A percentile compares a stretch with the other conserved stretches of the same genome.
These are phyloP conservation scores for Pyrrhoderma noxium DNA, from an alignment of 1,284 basidiomycete species.

Conservation along the genomic window DNA sequence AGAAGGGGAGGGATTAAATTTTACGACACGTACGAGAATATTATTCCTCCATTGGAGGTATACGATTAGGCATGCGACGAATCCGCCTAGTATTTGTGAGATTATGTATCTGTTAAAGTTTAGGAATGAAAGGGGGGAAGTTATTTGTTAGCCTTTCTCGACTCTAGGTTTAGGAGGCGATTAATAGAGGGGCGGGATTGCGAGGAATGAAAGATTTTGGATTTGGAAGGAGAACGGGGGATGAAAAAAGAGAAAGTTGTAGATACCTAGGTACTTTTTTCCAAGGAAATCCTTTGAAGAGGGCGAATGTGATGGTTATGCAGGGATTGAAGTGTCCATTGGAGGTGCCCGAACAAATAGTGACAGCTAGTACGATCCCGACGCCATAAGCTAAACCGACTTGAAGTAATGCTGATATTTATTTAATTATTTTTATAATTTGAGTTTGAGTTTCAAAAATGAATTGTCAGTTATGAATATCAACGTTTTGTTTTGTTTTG, in stretches of 20 bases:
- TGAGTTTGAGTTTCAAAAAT: not conserved
- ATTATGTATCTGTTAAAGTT: slow-evolving; percentile 43
- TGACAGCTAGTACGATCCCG: slow-evolving; percentile 56
- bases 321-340: slow-evolving; percentile 60
- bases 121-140: no score
- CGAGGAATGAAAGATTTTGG: no score
- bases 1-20: slow-evolving; percentile 3
- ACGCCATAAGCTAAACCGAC: slow-evolving; percentile 57
- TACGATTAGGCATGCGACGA: slow-evolving; percentile 49
- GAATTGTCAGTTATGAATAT: not conserved
- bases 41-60: slow-evolving; percentile 56
- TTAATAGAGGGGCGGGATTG: no score
- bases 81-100: slow-evolving; percentile 57
- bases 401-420: slow-evolving; percentile 44
- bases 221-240: no score
- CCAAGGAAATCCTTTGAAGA: slow-evolving; percentile 50
- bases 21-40: slow-evolving; percentile 28
- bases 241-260: not conserved
- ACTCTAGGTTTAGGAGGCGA: no score
- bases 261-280: slow-evolving; percentile 45
- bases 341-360: slow-evolving; percentile 45
- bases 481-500: no score
- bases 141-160: no score
- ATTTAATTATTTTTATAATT: not conserved
- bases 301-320: slow-evolving; percentile 46